Percentiles rank a stretch among this genome's conserved stretches.
Conservation (phyloP, 75 land plant species). For the Selaginella tamariscina region DNA sequence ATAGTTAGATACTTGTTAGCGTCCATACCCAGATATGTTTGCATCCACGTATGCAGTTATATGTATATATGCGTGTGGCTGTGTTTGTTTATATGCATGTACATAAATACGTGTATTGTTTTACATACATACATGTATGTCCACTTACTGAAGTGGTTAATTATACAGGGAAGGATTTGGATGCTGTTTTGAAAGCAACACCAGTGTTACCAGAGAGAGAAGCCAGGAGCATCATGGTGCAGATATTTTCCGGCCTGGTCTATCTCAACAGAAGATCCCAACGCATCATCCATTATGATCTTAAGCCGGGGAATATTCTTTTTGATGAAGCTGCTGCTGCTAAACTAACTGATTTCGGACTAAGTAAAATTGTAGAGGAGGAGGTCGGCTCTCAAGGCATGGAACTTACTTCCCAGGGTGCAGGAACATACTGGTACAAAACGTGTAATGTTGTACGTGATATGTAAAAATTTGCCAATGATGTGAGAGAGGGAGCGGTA, state of each 20-base stretch:
- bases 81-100: too few species aligned
- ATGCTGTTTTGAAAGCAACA: conserved; percentile 78
- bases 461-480: too few species aligned
- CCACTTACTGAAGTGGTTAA: background rate
- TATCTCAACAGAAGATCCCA: conserved; percentile 84
- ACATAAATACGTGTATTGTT: too few species aligned
- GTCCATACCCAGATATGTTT: too few species aligned
- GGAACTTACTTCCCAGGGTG: conserved; percentile 98
- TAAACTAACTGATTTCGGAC: conserved; percentile 95
- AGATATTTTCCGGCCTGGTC: conserved; percentile 90
- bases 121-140: background rate
- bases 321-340: conserved; percentile 92
- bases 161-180: conserved; percentile 81
- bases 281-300: conserved; percentile 89
- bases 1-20: too few species aligned
- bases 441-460: too few species aligned
- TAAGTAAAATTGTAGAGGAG: conserved; percentile 87
- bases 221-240: conserved; percentile 80
- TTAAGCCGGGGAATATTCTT: conserved; percentile 94
- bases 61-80: too few species aligned
- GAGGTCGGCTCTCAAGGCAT: conserved; percentile 98
- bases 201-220: conserved; percentile 83
- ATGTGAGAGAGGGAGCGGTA: too few species aligned
- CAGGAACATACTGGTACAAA: conserved; percentile 92
- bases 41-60: too few species aligned